Evolutionary conservation across 192 early-diverging fungal genomes (phyloP).

Genomic region (Linderina pennispora): DNA sequence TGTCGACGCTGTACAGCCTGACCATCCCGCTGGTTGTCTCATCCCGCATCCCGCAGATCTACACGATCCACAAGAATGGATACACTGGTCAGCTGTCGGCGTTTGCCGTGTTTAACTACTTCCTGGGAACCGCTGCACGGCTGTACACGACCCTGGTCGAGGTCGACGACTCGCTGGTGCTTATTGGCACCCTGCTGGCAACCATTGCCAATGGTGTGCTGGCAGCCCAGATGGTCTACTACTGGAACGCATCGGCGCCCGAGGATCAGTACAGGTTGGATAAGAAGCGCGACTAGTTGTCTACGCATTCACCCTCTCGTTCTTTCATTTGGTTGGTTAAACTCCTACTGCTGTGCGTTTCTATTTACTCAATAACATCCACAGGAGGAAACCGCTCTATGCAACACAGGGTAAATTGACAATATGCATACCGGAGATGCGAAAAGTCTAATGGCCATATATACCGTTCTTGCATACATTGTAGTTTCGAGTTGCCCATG

Average conservation of each 20-base stretch:
- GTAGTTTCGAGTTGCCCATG: constrained; percentile 35
- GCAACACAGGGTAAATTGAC: too few relatives aligned
- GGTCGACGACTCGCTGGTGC: constrained; percentile 74
- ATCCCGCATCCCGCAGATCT: constrained; percentile 88
- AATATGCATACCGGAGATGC: too few relatives aligned
- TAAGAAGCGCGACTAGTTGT: constrained; percentile 28
- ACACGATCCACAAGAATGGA: constrained; percentile 71
- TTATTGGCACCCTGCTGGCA: constrained; percentile 63
- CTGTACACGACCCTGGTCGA: constrained; percentile 92
- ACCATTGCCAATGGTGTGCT: constrained; percentile 71
- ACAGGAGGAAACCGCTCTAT: too few relatives aligned
- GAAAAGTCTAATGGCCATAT: too few relatives aligned
- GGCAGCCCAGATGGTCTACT: constrained; percentile 69
- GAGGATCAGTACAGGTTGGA: constrained; percentile 48
- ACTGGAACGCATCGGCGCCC: constrained; percentile 57
- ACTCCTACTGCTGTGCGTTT: too few relatives aligned
- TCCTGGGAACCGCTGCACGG: constrained; percentile 78
- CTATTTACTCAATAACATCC: too few relatives aligned
- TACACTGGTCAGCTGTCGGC: constrained; percentile 88
- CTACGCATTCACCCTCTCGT: neutral
- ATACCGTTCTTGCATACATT: too few relatives aligned
- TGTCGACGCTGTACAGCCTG: constrained; percentile 63
- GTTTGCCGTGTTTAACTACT: constrained; percentile 85
- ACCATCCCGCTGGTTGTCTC: constrained; percentile 76
- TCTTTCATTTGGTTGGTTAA: too few relatives aligned